A percentile compares a stretch with the other conserved stretches of the same genome.
These are phyloP conservation scores for Paspalum vaginatum DNA, from an alignment of 176 grass and related monocot genomes.

Conservation along the genomic window DNA sequence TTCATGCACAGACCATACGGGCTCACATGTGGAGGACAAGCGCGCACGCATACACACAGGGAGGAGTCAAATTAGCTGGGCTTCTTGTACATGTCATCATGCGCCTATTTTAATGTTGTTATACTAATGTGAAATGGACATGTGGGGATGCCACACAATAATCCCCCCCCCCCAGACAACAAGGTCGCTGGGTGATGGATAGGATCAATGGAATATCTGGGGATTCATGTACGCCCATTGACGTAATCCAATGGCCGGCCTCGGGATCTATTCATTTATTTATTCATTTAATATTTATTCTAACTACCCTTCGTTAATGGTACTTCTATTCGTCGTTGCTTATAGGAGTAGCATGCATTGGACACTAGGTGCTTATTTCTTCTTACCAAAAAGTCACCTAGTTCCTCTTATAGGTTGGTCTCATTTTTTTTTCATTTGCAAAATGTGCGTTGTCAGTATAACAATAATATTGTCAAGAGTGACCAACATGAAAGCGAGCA, in stretches of 20 bases:
- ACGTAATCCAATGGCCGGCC: background rate
- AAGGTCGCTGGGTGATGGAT: constrained; percentile 46
- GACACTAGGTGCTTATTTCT: no score
- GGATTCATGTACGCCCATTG: constrained; percentile 1
- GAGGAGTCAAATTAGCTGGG: constrained; percentile 11
- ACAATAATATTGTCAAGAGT: no score
- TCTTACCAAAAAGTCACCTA: no score
- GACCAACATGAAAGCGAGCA: no score
- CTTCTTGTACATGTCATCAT: background rate
- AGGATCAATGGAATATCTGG: constrained; percentile 56
- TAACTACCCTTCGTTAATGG: background rate
- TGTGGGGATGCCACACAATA: constrained; percentile 53
- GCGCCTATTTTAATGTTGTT: background rate
- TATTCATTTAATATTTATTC: background rate
- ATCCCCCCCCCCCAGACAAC: constrained; percentile 50
- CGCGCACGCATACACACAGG: background rate
- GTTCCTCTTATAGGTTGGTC: no score
- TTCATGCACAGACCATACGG: constrained; percentile 7
- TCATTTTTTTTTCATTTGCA: no score
- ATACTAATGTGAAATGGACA: constrained; percentile 35
- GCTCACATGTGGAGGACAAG: background rate
- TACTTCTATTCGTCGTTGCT: background rate
- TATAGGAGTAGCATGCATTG: no score
- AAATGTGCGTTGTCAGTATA: no score
- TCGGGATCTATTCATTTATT: background rate